Percentiles rank a stretch among this genome's conserved stretches.
Evolutionary conservation across 1,284 basidiomycete genomes (phyloP).

Genomic region (Xerocomus nothofagi): DNA sequence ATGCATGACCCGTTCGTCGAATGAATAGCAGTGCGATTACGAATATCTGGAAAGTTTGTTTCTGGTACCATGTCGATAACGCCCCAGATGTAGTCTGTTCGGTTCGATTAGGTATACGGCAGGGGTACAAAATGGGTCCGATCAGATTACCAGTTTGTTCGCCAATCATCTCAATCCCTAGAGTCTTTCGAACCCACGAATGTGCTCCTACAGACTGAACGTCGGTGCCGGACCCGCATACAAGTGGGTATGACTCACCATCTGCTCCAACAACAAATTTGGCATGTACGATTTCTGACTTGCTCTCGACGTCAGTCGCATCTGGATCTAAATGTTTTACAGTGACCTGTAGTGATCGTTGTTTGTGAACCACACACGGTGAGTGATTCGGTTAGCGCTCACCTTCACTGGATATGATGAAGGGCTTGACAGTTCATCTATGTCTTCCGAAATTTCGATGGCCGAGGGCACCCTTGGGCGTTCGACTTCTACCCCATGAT

Average conservation of each 20-base stretch:
- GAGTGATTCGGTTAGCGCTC: slow-evolving; percentile 8
- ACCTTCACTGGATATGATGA: slow-evolving; percentile 59
- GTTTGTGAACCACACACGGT: neutral
- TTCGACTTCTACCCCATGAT: slow-evolving; percentile 55
- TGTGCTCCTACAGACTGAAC: slow-evolving; percentile 57
- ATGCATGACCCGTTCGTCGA: slow-evolving; percentile 64
- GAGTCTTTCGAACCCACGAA: slow-evolving; percentile 73
- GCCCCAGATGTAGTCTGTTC: slow-evolving; percentile 71
- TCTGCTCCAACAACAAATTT: slow-evolving; percentile 67
- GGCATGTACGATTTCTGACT: slow-evolving; percentile 35
- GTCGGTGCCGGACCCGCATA: neutral
- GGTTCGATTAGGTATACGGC: neutral
- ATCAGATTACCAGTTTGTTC: slow-evolving; percentile 56
- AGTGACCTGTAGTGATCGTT: slow-evolving; percentile 37
- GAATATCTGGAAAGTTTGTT: slow-evolving; percentile 82
- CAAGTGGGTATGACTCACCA: slow-evolving; percentile 37
- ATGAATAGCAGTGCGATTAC: slow-evolving; percentile 63
- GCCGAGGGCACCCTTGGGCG: slow-evolving; percentile 56
- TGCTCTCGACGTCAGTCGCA: slow-evolving; percentile 26
- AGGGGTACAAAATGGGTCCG: neutral
- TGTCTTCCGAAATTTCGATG: slow-evolving; percentile 50
- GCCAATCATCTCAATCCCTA: slow-evolving; percentile 75
- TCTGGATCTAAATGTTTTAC: slow-evolving; percentile 39
- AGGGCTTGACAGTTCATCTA: slow-evolving; percentile 42
- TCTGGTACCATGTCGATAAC: slow-evolving; percentile 70